Conservation (phyloP, 2,329 filamentous ascomycete species). For the Alternaria rosae region DNA sequence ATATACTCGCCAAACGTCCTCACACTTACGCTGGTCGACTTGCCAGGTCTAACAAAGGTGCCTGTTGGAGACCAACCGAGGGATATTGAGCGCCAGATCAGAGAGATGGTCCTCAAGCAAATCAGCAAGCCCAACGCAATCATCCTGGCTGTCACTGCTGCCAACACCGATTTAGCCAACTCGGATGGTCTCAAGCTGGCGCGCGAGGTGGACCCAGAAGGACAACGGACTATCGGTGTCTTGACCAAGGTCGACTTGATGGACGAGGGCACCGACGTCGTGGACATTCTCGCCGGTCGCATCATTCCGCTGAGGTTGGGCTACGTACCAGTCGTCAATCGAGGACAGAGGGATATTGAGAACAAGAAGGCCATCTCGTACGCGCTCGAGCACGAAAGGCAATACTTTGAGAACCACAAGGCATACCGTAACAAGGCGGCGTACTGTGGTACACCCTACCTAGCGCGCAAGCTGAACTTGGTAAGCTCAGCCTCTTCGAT, state of each 20-base stretch:
- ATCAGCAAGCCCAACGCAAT: conserved; percentile 99
- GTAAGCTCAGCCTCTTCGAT: conserved; percentile 48
- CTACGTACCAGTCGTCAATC: conserved; percentile 97
- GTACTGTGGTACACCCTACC: conserved; percentile 97
- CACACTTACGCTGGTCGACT: conserved; percentile 93
- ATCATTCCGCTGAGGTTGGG: conserved; percentile 95
- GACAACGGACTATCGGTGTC: conserved; percentile 97
- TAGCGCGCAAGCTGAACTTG: conserved; percentile 95
- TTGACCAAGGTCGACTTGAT: conserved; percentile 98
- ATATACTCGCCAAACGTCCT: conserved; percentile 99
- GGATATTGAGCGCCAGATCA: conserved; percentile 96
- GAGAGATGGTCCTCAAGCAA: conserved; percentile 98
- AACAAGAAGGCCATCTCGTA: conserved; percentile 94
- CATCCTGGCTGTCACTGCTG: conserved; percentile 93
- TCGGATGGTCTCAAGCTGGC: conserved; percentile 97
- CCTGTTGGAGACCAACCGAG: conserved; percentile 95
- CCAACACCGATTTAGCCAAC: conserved; percentile 98
- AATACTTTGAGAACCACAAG: conserved; percentile 98
- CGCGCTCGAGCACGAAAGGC: conserved; percentile 91
- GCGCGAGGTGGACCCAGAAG: conserved; percentile 94
- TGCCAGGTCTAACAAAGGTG: conserved; percentile 95
- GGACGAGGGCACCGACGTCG: conserved; percentile 98
- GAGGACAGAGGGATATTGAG: conserved; percentile 97
- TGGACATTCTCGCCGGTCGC: conserved; percentile 96
- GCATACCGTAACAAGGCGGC: conserved; percentile 98